Conservation (phyloP, 176 grass and related monocot species). For the Oryza punctata region DNA sequence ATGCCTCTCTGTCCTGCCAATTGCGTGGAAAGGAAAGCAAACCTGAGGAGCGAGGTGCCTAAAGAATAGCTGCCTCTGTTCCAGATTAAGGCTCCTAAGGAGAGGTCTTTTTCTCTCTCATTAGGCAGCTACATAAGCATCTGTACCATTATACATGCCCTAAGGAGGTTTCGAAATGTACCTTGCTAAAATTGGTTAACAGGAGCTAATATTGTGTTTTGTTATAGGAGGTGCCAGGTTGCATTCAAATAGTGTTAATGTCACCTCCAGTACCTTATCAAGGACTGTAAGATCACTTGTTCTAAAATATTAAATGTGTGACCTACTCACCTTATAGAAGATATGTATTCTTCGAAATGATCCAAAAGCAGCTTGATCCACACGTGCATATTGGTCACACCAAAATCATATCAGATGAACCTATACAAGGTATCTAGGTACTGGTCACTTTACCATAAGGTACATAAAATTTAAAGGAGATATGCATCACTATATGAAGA, state of each 20-base stretch:
- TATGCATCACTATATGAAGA: not conserved
- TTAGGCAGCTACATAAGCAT: too few relatives aligned
- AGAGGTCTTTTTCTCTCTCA: too few relatives aligned
- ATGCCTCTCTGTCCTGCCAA: too few relatives aligned
- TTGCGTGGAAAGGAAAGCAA: too few relatives aligned
- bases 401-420: not conserved
- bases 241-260: too few relatives aligned
- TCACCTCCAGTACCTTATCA: not conserved
- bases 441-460: not conserved
- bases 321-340: not conserved
- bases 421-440: not conserved
- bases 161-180: not conserved
- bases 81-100: too few relatives aligned
- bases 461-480: not conserved
- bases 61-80: too few relatives aligned
- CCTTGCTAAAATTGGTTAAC: not conserved
- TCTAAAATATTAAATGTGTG: not conserved
- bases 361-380: not conserved
- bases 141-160: too few relatives aligned
- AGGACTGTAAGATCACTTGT: not conserved
- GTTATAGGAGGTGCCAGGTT: too few relatives aligned
- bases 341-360: not conserved
- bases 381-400: not conserved
- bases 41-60: too few relatives aligned
- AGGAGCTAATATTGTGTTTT: too few relatives aligned